These are phyloP conservation scores for Pichia norvegensis DNA, from an alignment of 1,139 yeast genomes.

Conservation along the genomic window DNA sequence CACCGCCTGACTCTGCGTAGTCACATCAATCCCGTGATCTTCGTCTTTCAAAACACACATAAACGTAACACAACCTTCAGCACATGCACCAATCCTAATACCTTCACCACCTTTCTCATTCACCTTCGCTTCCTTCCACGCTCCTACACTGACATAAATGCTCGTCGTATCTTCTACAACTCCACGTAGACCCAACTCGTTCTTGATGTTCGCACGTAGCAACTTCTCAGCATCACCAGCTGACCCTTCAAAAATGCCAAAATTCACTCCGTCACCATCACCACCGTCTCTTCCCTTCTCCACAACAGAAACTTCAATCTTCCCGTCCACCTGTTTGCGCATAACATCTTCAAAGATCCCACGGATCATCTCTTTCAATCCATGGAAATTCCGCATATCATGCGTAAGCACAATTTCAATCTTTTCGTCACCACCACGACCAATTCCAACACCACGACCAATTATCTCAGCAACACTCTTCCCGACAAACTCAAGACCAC, in stretches of 20 bases:
- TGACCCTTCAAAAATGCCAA: slow-evolving; percentile 72
- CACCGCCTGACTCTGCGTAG: slow-evolving; percentile 79
- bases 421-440: slow-evolving; percentile 56
- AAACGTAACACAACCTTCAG: slow-evolving; percentile 49
- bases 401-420: slow-evolving; percentile 75
- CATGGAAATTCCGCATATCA: slow-evolving; percentile 68
- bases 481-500: slow-evolving; percentile 32
- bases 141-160: slow-evolving; percentile 77
- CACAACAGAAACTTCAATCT: slow-evolving; percentile 52
- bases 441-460: slow-evolving; percentile 37
- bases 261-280: slow-evolving; percentile 32
- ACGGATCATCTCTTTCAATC: slow-evolving; percentile 53
- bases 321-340: slow-evolving; percentile 86
- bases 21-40: slow-evolving; percentile 64
- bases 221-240: slow-evolving; percentile 82
- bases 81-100: slow-evolving; percentile 34
- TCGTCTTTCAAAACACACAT: slow-evolving; percentile 69
- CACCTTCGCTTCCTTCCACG: slow-evolving; percentile 36
- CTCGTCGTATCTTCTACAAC: slow-evolving; percentile 34
- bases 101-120: slow-evolving; percentile 27
- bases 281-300: slow-evolving; percentile 33
- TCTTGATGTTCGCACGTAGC: slow-evolving; percentile 79
- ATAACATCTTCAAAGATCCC: slow-evolving; percentile 74
- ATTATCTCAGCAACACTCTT: slow-evolving; percentile 39
- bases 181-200: slow-evolving; percentile 31